phyloP scores from a whole-genome alignment of 148 eudicot species.

The Limonium bicolor region DNA sequence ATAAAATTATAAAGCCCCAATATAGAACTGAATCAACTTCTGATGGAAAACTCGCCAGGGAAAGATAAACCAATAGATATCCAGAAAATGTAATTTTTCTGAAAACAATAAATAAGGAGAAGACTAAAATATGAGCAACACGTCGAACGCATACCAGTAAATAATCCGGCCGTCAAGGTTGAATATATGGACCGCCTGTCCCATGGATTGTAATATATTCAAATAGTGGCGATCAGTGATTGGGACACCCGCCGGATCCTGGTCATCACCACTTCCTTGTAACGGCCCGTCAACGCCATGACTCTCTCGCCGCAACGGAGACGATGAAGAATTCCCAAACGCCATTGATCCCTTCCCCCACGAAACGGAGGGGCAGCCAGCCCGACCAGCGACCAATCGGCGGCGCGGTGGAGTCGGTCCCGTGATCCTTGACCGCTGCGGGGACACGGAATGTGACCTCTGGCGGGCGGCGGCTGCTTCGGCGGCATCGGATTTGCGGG shows the following conservation, averaged over 20 bases:
- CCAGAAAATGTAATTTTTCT: too few relatives aligned
- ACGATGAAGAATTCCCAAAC: slow-evolving; percentile 42
- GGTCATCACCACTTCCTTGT: slow-evolving; percentile 4
- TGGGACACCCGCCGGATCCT: slow-evolving; percentile 15
- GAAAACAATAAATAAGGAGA: not conserved
- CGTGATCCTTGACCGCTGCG: slow-evolving; percentile 30
- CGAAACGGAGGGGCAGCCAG: slow-evolving; percentile 7
- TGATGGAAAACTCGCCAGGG: too few relatives aligned
- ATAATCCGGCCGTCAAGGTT: slow-evolving; percentile 37
- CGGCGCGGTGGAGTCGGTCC: slow-evolving; percentile 9
- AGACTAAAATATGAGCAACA: not conserved
- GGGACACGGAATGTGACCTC: slow-evolving; percentile 71
- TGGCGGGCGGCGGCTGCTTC: slow-evolving; percentile 7
- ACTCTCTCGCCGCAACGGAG: slow-evolving; percentile 70
- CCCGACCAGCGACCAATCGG: not conserved
- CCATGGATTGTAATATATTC: slow-evolving; percentile 87
- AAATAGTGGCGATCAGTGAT: slow-evolving; percentile 65
- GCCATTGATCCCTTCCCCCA: slow-evolving; percentile 42
- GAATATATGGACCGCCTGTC: slow-evolving; percentile 77
- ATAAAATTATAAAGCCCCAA: too few relatives aligned
- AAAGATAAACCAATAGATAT: too few relatives aligned
- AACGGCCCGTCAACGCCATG: slow-evolving; percentile 12
- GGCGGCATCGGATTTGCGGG: slow-evolving; percentile 3
- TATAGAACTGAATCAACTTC: too few relatives aligned
- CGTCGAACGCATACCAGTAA: slow-evolving; percentile 46